These are phyloP conservation scores for Arachnomyces sp. DNA, from an alignment of 2,329 filamentous ascomycete genomes.

Conservation along the genomic window DNA sequence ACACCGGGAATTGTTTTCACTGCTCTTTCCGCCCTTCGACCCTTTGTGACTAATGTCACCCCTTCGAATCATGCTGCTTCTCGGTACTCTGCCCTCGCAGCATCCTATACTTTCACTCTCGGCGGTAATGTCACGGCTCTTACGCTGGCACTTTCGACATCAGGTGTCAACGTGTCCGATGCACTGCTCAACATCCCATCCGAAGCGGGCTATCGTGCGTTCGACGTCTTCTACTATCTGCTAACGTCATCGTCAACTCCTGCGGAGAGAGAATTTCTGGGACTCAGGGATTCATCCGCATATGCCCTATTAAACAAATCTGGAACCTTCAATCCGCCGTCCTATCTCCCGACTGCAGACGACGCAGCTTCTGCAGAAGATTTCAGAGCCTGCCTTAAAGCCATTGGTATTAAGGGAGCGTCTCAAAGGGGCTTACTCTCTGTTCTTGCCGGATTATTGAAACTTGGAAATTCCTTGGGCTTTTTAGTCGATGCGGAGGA, in stretches of 20 bases:
- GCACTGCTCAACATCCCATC: conserved; percentile 75
- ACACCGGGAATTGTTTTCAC: conserved; percentile 70
- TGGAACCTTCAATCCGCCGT: conserved; percentile 75
- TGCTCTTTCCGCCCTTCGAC: conserved; percentile 71
- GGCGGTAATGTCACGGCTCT: conserved; percentile 70
- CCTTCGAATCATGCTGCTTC: conserved; percentile 81
- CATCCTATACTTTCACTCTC: conserved; percentile 74
- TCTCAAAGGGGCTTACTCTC: conserved; percentile 77
- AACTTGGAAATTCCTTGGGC: conserved; percentile 83
- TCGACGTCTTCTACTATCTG: conserved; percentile 97
- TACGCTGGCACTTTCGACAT: conserved; percentile 70
- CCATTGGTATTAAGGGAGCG: conserved; percentile 87
- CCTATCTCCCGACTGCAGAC: conserved; percentile 85
- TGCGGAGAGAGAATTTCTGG: conserved; percentile 80
- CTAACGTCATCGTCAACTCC: conserved; percentile 84
- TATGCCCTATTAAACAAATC: conserved; percentile 77
- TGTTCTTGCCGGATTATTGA: conserved; percentile 75
- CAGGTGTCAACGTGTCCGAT: conserved; percentile 74
- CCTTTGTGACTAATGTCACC: conserved; percentile 81
- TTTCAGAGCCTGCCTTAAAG: conserved; percentile 76
- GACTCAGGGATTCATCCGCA: conserved; percentile 65
- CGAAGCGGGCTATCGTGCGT: conserved; percentile 78
- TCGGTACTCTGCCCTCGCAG: conserved; percentile 70
- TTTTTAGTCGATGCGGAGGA: conserved; percentile 77
- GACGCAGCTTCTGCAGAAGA: conserved; percentile 91